Percentiles rank a stretch among this genome's conserved stretches.
Evolutionary conservation across 768 basidiomycete genomes (phyloP).

Genomic region (Amylocystis lapponica): DNA sequence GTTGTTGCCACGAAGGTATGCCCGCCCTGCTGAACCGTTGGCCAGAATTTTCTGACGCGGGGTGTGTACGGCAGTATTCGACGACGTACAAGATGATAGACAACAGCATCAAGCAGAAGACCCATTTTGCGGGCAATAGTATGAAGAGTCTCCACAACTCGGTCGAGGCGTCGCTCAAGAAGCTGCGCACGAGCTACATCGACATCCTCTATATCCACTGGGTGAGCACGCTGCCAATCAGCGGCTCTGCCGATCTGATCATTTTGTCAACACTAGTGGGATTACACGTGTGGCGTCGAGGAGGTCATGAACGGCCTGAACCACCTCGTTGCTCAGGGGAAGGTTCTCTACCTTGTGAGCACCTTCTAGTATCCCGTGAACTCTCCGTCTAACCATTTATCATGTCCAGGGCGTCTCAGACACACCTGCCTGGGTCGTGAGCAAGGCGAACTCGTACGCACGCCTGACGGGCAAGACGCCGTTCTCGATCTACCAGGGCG

Average conservation of each 20-base stretch:
- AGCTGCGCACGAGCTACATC: slow-evolving; percentile 54
- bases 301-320: slow-evolving; percentile 53
- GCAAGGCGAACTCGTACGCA: slow-evolving; percentile 30
- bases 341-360: slow-evolving; percentile 32
- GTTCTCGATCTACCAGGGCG: slow-evolving; percentile 36
- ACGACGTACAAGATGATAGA: slow-evolving; percentile 19
- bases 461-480: slow-evolving; percentile 29
- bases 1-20: slow-evolving; percentile 37
- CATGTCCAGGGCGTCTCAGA: slow-evolving; percentile 16
- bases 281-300: slow-evolving; percentile 45
- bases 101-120: slow-evolving; percentile 18
- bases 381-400: not conserved
- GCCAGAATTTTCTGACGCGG: not conserved
- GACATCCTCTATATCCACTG: slow-evolving; percentile 52
- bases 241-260: slow-evolving; percentile 6
- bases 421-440: slow-evolving; percentile 28
- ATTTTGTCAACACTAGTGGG: slow-evolving; percentile 29
- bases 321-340: slow-evolving; percentile 42
- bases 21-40: not conserved
- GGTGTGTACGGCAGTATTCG: slow-evolving; percentile 18
- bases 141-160: slow-evolving; percentile 29
- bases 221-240: slow-evolving; percentile 1
- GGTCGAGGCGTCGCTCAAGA: slow-evolving; percentile 34
- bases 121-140: slow-evolving; percentile 40
- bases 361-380: not conserved